Percentiles rank a stretch among this genome's conserved stretches.
These are phyloP conservation scores for Fusarium praegraminearum DNA, from an alignment of 2,329 filamentous ascomycete species.

Conservation along the genomic window DNA sequence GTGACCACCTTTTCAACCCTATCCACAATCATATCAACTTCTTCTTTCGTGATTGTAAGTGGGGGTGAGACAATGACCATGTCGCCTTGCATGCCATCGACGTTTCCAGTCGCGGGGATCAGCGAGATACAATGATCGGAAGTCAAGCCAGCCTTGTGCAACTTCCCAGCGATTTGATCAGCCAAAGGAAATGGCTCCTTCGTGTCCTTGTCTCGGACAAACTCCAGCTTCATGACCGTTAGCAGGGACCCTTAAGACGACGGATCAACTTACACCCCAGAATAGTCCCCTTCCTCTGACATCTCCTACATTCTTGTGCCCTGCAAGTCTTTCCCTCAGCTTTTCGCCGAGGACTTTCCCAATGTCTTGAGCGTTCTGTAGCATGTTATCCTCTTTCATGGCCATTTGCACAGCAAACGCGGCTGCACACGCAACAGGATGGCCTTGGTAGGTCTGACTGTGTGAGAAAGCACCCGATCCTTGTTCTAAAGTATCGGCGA, in stretches of 20 bases:
- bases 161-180: conserved; percentile 15
- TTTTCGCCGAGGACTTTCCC: not conserved
- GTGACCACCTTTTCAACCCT: conserved; percentile 19
- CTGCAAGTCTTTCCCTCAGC: conserved; percentile 14
- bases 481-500: conserved; percentile 18
- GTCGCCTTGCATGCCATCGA: conserved; percentile 23
- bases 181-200: conserved; percentile 16
- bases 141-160: conserved; percentile 20
- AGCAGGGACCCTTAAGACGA: accelerated
- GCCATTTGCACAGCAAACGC: conserved; percentile 53
- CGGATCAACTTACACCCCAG: conserved; percentile 33
- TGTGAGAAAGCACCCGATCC: conserved; percentile 60
- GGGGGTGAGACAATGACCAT: conserved; percentile 34
- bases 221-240: conserved; percentile 16
- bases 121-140: conserved; percentile 11
- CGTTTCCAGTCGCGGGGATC: conserved; percentile 20
- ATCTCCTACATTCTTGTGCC: conserved; percentile 36
- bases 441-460: conserved; percentile 66
- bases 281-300: conserved; percentile 38
- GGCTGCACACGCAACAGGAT: conserved; percentile 55
- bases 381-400: conserved; percentile 31
- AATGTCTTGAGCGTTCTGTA: conserved; percentile 21
- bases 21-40: conserved; percentile 6
- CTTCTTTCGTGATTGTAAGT: conserved; percentile 24
- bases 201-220: conserved; percentile 18